Base-by-base conservation (phyloP, 2,329 filamentous ascomycete genomes). In the Venturia effusa region DNA sequence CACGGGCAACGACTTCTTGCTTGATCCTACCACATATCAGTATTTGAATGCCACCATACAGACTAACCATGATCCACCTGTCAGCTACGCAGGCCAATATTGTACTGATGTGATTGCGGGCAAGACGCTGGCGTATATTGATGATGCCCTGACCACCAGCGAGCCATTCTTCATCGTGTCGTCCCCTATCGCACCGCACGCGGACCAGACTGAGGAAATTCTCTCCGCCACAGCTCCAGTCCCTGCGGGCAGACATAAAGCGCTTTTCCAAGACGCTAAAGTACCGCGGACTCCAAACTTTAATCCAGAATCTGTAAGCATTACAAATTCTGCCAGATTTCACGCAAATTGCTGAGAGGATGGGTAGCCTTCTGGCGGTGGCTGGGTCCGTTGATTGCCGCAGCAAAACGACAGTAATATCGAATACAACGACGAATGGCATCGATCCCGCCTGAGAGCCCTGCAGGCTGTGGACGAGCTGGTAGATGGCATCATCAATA, bases 81-180 rank as follows among this genome's bases (percentile, higher is more conserved):
- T 39, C 4, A 39, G 37, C 37, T 39, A 11, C 15, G 37, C 8
- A 39, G 15, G 37, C 37, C 10, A 80, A 51, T 81, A 87, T 68
- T 80, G 76, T 0, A 81, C 79, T 0, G 87, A 89, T 68, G 74
- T 90, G 7, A 77, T 88, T 17, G 79, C 83, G 0, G 70, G 81
- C 3, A 84, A 86, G 66, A 81, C 86, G 0, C 76, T 82, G 7
- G 83, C 79, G 0, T 84, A 89, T 55, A 73, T 91, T 0, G 79
- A 85, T 2, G 82, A 88, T 61, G 88, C 83, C 0, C 75, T 86
- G 2, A 71, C 74, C 0, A 75, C 77, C 0, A 73, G 78, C 0
- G 77, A 80, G 19, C 88, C 88, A 0, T 90, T 89, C 73, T 90
- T 90, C 70, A 71, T 91, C 4, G 81, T 80, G 0, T 78, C 88